Evolutionary conservation across 2,329 filamentous ascomycete genomes (phyloP), one percentile per base, ranked within the genome.

Genomic region (Emergomyces africanus): DNA sequence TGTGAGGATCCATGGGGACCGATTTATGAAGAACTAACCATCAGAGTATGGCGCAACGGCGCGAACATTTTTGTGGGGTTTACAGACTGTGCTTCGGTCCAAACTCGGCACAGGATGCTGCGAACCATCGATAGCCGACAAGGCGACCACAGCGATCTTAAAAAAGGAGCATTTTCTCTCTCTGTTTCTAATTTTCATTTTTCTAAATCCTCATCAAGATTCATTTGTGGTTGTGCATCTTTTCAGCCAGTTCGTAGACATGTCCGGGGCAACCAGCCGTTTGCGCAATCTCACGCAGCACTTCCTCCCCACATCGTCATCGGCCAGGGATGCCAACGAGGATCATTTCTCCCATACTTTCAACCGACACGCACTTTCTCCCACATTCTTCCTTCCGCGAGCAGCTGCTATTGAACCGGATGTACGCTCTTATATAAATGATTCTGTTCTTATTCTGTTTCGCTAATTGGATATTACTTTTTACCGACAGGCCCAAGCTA

Each of bases 341-440:
- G 50, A 53, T 49, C 46, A 28, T 8, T 20, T 37, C n/a, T 60
- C 66, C 49, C 70, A 70, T 54, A 72, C 69, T 57, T 70, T 73
- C 59, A 76, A 74, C 57, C 65, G 75, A 64, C 70, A 76, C 67
- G 70, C 86, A 18, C 83, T 97, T 35, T 91, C 89, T 1, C 92
- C 92, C 0, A 96, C 91, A 2, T 86, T 84, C 72, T 96, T 96
- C 71, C 78, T 95, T 25, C 87, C 89, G 64, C 86, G 92, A 57
- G 90, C 92, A 20, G 91, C 91, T 6, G 79, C 83, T 51, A 94
- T 97, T 67, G 92, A 96, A 74, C 92, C 92, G 5, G 78, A 91
- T 68, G 82, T 83, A 67, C 64, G 75, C 64, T 37, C 3, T 33
- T 49, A 33, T 56, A 57, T 57, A 58, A 48, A 9, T 48, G 18